These are phyloP conservation scores for Endoconidiophora laricicola DNA, from an alignment of 2,329 filamentous ascomycete species.

Conservation along the genomic window DNA sequence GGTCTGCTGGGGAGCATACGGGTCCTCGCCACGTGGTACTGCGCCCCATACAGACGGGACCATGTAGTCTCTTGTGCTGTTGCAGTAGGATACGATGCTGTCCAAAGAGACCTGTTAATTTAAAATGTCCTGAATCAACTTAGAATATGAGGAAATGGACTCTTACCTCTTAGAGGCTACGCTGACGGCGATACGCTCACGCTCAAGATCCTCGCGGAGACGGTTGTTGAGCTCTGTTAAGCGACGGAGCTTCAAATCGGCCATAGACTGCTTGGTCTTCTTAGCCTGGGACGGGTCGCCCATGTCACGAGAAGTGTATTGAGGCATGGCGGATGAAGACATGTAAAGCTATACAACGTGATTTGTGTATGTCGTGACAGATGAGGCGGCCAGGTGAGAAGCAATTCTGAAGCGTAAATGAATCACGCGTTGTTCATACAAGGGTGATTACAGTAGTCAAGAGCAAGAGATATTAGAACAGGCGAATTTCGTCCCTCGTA, in stretches of 20 bases:
- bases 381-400: not conserved
- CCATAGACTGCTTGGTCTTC: constrained; percentile 99
- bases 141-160: not conserved
- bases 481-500: too few relatives aligned
- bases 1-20: constrained; percentile 91
- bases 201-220: constrained; percentile 85
- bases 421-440: too few relatives aligned
- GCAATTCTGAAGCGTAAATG: not conserved
- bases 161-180: constrained; percentile 75
- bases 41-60: constrained; percentile 92
- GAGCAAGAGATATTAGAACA: not conserved
- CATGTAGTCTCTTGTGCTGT: constrained; percentile 97
- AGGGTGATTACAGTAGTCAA: not conserved
- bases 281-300: constrained; percentile 52
- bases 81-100: constrained; percentile 96
- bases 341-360: too few relatives aligned
- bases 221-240: constrained; percentile 95
- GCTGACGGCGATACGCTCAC: constrained; percentile 88
- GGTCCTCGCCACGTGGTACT: constrained; percentile 88
- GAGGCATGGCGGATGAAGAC: constrained; percentile 35
- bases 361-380: not conserved
- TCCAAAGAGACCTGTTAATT: constrained; percentile 11
- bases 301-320: constrained; percentile 50
- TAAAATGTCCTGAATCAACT: not conserved
- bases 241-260: constrained; percentile 88